These are phyloP conservation scores for Penicillium turbatum DNA, from an alignment of 495 filamentous ascomycete genomes.

Conservation along the genomic window DNA sequence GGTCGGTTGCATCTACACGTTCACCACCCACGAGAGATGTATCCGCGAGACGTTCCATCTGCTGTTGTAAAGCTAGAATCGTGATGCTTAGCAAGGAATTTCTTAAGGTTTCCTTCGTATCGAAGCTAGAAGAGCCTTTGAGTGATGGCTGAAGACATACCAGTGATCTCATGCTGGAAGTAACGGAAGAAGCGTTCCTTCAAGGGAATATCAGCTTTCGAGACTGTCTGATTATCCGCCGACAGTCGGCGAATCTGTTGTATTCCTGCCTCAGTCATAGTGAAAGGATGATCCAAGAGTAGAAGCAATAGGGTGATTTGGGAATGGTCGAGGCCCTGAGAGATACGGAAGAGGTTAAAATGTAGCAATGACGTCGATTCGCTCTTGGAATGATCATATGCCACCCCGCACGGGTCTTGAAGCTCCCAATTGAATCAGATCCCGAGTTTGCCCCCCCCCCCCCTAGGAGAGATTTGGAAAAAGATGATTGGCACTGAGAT, in stretches of 20 bases:
- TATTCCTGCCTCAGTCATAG: constrained; percentile 34
- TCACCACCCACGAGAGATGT: constrained; percentile 52
- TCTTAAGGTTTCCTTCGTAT: not conserved
- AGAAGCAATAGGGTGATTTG: not conserved
- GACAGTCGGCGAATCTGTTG: constrained; percentile 34
- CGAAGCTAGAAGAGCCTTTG: not conserved
- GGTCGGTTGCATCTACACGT: constrained; percentile 60
- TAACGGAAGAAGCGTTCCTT: constrained; percentile 77
- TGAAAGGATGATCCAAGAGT: not conserved
- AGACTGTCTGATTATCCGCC: constrained; percentile 40
- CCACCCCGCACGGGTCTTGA: constrained; percentile 17
- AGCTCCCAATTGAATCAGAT: not conserved
- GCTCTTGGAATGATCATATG: constrained; percentile 21
- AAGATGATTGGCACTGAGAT: not conserved
- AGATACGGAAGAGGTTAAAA: constrained; percentile 7
- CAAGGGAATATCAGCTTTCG: constrained; percentile 42
- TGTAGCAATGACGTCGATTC: constrained; percentile 28
- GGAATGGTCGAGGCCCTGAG: not conserved
- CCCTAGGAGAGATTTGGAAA: not conserved
- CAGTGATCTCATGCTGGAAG: constrained; percentile 67
- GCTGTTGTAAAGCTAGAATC: constrained; percentile 53
- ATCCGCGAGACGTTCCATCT: constrained; percentile 53
- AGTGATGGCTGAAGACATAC: constrained; percentile 35
- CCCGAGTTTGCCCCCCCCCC: too few species aligned
- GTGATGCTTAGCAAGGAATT: not conserved